Evolutionary conservation across 225 moss, liverwort and hornwort species (phyloP).

Genomic region (Marchantia paleacea): DNA sequence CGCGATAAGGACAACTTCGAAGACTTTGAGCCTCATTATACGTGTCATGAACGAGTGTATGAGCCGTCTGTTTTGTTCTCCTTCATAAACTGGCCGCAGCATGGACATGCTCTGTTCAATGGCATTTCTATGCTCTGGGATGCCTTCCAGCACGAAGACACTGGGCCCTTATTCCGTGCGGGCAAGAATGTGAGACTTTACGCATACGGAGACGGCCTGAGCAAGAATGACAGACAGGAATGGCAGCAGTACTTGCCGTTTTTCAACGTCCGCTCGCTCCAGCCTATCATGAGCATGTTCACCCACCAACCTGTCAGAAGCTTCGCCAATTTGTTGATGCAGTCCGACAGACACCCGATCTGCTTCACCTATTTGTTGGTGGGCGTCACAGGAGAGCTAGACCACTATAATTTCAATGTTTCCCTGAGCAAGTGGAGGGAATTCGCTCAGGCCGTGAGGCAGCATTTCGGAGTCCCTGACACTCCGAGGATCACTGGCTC

Average conservation of each 20-base stretch:
- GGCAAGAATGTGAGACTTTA: constrained; percentile 35
- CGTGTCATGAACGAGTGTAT: constrained; percentile 36
- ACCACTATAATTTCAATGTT: constrained; percentile 33
- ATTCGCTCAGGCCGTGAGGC: constrained; percentile 19
- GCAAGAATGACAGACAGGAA: constrained; percentile 16
- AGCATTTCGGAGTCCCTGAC: constrained; percentile 24
- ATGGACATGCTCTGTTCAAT: constrained; percentile 35
- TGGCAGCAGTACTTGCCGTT: constrained; percentile 34
- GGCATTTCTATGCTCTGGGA: constrained; percentile 35
- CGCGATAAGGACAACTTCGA: constrained; percentile 19
- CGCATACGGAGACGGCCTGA: constrained; percentile 27
- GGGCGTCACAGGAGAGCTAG: constrained; percentile 25
- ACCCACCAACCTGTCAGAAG: constrained; percentile 29
- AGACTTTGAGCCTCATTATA: constrained; percentile 27
- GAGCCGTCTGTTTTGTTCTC: constrained; percentile 37
- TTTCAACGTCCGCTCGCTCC: constrained; percentile 7
- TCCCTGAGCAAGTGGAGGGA: constrained; percentile 26
- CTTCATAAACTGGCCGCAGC: constrained; percentile 37
- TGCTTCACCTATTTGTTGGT: constrained; percentile 34
- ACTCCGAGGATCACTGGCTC: constrained; percentile 15
- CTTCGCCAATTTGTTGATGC: constrained; percentile 28
- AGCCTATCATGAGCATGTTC: constrained; percentile 30
- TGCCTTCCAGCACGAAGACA: constrained; percentile 27
- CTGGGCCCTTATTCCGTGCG: constrained; percentile 27
- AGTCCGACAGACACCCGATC: constrained; percentile 31